Evolutionary conservation across 176 grass and related monocot genomes (phyloP), one percentile per base, ranked within the genome.

Genomic region (Raddia guianensis): DNA sequence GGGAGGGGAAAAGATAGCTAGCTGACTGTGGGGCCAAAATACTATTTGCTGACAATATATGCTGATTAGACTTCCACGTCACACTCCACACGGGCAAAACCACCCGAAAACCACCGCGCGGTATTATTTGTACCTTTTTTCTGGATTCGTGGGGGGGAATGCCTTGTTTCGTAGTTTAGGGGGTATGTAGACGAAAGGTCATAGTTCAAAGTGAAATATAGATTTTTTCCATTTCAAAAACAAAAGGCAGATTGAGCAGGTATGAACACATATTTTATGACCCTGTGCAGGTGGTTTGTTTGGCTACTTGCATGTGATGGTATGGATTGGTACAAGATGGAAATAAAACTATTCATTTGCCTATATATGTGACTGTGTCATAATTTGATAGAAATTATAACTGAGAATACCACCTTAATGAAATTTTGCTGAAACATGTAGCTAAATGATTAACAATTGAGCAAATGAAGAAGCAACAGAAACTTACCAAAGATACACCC

Each of bases 401-500:
- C 53, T n/a, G 12, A 57, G 35, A 52, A 82, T 8, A 1, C 73
- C n/a, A 74, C 11, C 69, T 72, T 44, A 44, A 55, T 80, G 49
- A 83, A 55, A 63, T 55, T 74, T 83, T 65, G 54, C 6, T 75
- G 7, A 52, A 69, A 63, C 10, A 66, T 52, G 66, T 11, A 79
- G 21, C 65, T 5, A 16, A 14, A 21, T 12, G 67, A 68, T 56
- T 47, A 66, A 66, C 18, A 74, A 5, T 4, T 58, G 47, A 55
- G 13, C 5, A 65, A 7, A 86, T 75, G 40, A 19, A 81, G 82
- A 81, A 64, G 48, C 18, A 34, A 72, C 45, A 72, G 5, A 86
- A 86, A 62, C 65, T 74, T 88, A 98, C 96, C 96, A 98, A 91
- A 98, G 96, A 80, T 95, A 98, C 49, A 98, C 78, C 13, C 96